These are phyloP conservation scores for Zygosaccharomyces bailii DNA, from an alignment of 805 yeast species.

Conservation along the genomic window DNA sequence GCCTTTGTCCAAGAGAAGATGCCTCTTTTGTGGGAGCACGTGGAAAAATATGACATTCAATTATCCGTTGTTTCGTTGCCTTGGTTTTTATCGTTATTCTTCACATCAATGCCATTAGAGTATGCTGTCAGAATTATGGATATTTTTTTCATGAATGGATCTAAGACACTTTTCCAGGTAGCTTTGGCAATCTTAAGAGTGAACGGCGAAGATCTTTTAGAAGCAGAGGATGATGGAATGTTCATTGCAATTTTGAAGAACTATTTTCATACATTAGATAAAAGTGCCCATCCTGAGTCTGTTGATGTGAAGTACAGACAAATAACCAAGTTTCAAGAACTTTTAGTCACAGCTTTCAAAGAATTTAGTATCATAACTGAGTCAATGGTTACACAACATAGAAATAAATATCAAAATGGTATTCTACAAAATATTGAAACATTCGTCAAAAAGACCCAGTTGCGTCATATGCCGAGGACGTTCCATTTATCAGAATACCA, in stretches of 20 bases:
- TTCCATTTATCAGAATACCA: slow-evolving; percentile 55
- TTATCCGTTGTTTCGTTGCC: slow-evolving; percentile 90
- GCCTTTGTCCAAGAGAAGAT: slow-evolving; percentile 81
- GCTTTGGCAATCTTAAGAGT: slow-evolving; percentile 86
- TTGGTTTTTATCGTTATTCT: slow-evolving; percentile 89
- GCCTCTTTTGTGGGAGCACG: slow-evolving; percentile 86
- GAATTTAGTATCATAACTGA: slow-evolving; percentile 84
- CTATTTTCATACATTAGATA: slow-evolving; percentile 73
- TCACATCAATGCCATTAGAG: slow-evolving; percentile 91
- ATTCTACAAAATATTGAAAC: slow-evolving; percentile 83
- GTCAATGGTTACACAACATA: slow-evolving; percentile 61
- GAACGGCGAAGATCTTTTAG: slow-evolving; percentile 78
- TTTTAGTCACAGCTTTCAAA: slow-evolving; percentile 86
- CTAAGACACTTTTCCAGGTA: slow-evolving; percentile 84
- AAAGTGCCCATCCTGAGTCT: slow-evolving; percentile 72
- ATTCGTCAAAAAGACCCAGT: slow-evolving; percentile 87
- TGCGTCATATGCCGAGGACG: slow-evolving; percentile 79
- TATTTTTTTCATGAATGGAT: slow-evolving; percentile 84
- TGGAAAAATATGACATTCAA: slow-evolving; percentile 76
- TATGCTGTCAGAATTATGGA: slow-evolving; percentile 91
- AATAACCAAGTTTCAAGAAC: slow-evolving; percentile 82
- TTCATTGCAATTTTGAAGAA: slow-evolving; percentile 81
- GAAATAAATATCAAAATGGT: slow-evolving; percentile 67
- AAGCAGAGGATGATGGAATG: slow-evolving; percentile 86
- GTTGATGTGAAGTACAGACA: slow-evolving; percentile 58